Conservation (phyloP, 495 filamentous ascomycete genomes). For the Penicillium bovifimosum region DNA sequence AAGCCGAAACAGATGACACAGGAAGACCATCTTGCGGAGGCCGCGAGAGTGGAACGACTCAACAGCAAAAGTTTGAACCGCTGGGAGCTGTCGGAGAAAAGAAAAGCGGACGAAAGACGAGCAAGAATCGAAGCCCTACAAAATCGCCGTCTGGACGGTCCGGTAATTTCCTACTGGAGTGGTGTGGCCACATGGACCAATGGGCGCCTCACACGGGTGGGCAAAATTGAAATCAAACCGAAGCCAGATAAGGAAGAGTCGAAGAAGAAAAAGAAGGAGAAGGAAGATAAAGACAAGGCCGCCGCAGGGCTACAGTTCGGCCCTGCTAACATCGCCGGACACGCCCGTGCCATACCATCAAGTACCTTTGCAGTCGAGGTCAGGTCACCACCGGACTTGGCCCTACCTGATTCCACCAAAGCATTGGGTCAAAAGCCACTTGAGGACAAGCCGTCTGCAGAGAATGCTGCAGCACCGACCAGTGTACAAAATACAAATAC, state of each 20-base stretch:
- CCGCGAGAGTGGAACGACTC: conserved; percentile 70
- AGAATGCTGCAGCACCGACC: not conserved
- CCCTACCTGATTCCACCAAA: not conserved
- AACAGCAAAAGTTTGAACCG: conserved; percentile 89
- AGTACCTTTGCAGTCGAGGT: not conserved
- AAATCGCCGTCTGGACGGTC: conserved; percentile 78
- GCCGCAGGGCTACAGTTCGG: conserved; percentile 21
- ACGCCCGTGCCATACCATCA: conserved; percentile 1
- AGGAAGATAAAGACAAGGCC: conserved; percentile 27
- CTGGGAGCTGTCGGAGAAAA: conserved; percentile 90
- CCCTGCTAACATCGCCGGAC: conserved; percentile 10
- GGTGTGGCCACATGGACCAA: conserved; percentile 72
- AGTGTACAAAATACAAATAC: not conserved
- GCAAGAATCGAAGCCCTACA: conserved; percentile 79
- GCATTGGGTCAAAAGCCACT: not conserved
- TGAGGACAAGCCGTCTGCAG: not conserved
- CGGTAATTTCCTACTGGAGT: conserved; percentile 91
- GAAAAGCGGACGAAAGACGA: conserved; percentile 72
- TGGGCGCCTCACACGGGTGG: conserved; percentile 69
- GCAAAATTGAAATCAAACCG: conserved; percentile 56
- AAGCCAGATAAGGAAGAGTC: conserved; percentile 39
- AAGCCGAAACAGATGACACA: conserved; percentile 84
- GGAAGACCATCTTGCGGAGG: conserved; percentile 78
- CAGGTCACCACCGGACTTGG: not conserved
- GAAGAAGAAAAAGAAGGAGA: conserved; percentile 36